Conservation (phyloP, 2,329 filamentous ascomycete species). For the Chaetomium sp. region DNA sequence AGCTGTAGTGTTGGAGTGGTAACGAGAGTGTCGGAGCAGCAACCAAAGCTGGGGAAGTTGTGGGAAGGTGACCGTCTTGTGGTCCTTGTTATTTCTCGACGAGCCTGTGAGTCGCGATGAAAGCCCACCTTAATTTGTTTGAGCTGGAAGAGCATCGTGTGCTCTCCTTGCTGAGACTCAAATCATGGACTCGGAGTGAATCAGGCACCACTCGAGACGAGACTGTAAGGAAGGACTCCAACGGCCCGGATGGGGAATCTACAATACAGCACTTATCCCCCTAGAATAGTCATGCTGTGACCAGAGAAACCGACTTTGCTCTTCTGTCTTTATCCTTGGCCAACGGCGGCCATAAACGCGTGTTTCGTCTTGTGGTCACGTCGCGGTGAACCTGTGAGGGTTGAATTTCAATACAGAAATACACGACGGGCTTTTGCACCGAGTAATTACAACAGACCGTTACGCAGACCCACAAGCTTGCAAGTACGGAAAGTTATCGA, state of each 20-base stretch:
- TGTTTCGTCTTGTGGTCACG: not conserved
- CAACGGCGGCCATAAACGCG: not conserved
- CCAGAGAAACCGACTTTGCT: not conserved
- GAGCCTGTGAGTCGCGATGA: conserved; percentile 4
- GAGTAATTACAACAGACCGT: not conserved
- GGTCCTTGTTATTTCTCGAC: conserved; percentile 1
- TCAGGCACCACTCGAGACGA: not conserved
- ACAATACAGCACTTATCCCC: conserved; percentile 1
- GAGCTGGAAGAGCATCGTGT: conserved; percentile 11
- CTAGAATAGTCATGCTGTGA: not conserved
- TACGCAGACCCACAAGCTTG: not conserved
- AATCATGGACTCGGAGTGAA: not conserved
- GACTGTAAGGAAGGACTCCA: not conserved
- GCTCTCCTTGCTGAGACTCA: not conserved
- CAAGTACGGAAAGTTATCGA: not conserved
- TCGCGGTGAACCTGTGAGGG: not conserved
- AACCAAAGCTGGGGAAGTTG: not conserved
- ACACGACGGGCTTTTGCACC: not conserved
- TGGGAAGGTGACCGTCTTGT: not conserved
- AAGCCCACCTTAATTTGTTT: conserved; percentile 12
- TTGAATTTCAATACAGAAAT: not conserved
- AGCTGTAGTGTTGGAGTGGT: conserved; percentile 1
- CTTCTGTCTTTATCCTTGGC: not conserved
- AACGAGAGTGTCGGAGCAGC: not conserved
- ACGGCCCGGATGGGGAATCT: not conserved